Base-by-base conservation (phyloP, 202 grass and related monocot genomes). In the Musa balbisiana region DNA sequence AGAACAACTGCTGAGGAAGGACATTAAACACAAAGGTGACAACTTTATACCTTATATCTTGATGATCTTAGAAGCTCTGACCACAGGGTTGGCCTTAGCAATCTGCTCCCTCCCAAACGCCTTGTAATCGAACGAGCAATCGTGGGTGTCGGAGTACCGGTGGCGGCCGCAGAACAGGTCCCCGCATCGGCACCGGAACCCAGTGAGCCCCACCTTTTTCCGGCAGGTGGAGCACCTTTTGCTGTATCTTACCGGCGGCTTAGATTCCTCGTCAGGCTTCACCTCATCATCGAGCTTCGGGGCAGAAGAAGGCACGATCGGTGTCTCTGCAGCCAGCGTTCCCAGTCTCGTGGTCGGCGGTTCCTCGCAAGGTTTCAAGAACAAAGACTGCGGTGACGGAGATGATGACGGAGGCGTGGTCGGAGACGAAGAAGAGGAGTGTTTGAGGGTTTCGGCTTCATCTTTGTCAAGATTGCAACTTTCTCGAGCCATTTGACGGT, bases 91-190 rank as follows among this genome's bases (percentile, higher is more conserved):
- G 56, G 56, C 56, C 56, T 60, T 60, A 16, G 56, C 19, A 21
- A 60, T 60, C 56, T 60, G 17, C 56, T 60, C 56, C 56, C 56
- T 60, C 56, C 56, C 56, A n/a, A 20, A 60, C 1, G 56, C 56
- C 56, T 60, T 60, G 56, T 60, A 60, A 60, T 60, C 56, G 56
- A 60, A 60, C 16, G 56, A 60, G 56, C 56, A 60, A 60, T 60
- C 56, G 56, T 60, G 56, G 56, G 56, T 60, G 56, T 60, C 56
- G 56, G 56, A 60, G 56, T 60, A 60, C 17, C 56, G 56, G 56
- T 60, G 56, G 5, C 3, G 14, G 56, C 56, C 56, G 56, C 56
- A 60, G 56, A 60, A 60, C 17, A 60, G 56, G n/a, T 60, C 56
- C 15, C 56, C 56, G 56, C 56, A 60, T 60, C 56, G 56, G 56